These are phyloP conservation scores for Macrotyloma uniflorum DNA, from an alignment of 306 rosid genomes.

Conservation along the genomic window DNA sequence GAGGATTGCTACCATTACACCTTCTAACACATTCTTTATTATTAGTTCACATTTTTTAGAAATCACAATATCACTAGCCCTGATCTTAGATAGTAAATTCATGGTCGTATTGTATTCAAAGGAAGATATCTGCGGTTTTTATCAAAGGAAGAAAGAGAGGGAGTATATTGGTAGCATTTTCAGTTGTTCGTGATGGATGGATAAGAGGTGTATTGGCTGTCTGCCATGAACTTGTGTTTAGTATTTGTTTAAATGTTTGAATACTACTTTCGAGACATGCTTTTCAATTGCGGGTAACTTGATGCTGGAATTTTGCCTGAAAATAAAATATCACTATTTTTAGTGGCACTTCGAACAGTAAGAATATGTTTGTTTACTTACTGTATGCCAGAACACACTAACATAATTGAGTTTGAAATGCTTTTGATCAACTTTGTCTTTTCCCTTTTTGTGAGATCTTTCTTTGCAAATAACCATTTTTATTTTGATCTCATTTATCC, in stretches of 20 bases:
- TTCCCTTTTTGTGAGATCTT: not conserved
- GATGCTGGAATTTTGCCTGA: not conserved
- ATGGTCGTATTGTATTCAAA: too few relatives aligned
- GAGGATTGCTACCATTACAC: too few relatives aligned
- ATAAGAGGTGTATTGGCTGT: constrained; percentile 23
- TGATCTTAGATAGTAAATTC: not conserved
- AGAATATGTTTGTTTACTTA: not conserved
- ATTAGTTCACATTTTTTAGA: not conserved
- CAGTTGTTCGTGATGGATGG: not conserved
- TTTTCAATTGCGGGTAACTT: constrained; percentile 30
- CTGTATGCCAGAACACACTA: not conserved
- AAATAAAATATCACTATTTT: not conserved
- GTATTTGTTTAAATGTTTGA: constrained; percentile 16
- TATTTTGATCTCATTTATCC: not conserved
- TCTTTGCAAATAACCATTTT: not conserved
- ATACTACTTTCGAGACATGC: not conserved
- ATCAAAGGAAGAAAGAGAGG: too few relatives aligned
- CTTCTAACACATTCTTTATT: not conserved
- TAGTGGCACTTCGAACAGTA: not conserved
- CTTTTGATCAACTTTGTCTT: not conserved
- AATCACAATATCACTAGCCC: not conserved
- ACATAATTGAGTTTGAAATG: not conserved
- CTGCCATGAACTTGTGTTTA: constrained; percentile 19
- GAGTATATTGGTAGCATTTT: not conserved
- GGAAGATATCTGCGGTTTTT: too few relatives aligned